phyloP scores from a whole-genome alignment of 2,329 filamentous ascomycete genomes.

The Microdochium nivale region DNA sequence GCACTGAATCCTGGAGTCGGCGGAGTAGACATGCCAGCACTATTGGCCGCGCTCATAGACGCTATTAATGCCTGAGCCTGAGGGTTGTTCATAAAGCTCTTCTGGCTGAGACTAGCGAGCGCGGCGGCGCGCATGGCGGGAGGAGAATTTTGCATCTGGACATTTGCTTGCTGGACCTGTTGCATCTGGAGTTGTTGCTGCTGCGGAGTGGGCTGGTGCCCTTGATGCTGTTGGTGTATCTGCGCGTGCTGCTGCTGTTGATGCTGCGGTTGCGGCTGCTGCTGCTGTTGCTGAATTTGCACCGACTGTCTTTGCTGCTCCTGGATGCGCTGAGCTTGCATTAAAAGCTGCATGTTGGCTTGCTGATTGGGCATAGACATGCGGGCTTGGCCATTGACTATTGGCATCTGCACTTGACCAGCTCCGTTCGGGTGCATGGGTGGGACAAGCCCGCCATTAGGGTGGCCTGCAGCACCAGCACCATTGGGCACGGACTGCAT shows the following conservation, averaged over 20 bases:
- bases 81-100: slow-evolving; percentile 42
- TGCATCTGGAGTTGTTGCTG: slow-evolving; percentile 22
- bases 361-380: slow-evolving; percentile 43
- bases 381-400: slow-evolving; percentile 47
- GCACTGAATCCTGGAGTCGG: slow-evolving; percentile 36
- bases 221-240: slow-evolving; percentile 15
- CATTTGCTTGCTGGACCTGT: slow-evolving; percentile 27
- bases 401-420: slow-evolving; percentile 63
- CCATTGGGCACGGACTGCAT: slow-evolving; percentile 45
- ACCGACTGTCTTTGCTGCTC: slow-evolving; percentile 52
- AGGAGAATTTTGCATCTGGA: slow-evolving; percentile 27
- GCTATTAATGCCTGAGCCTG: slow-evolving; percentile 40
- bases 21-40: slow-evolving; percentile 32
- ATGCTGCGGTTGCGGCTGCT: slow-evolving; percentile 27
- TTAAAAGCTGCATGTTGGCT: slow-evolving; percentile 45
- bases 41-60: slow-evolving; percentile 34
- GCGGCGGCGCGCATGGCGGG: slow-evolving; percentile 32
- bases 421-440: slow-evolving; percentile 55
- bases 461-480: slow-evolving; percentile 38
- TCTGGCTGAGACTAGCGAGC: slow-evolving; percentile 37
- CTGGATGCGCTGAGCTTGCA: slow-evolving; percentile 58
- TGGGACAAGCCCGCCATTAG: slow-evolving; percentile 39
- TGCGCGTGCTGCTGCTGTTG: slow-evolving; percentile 22
- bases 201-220: slow-evolving; percentile 10
- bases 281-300: slow-evolving; percentile 33